Conservation (phyloP, 495 filamentous ascomycete species). For the Stereocaulon alpinum region DNA sequence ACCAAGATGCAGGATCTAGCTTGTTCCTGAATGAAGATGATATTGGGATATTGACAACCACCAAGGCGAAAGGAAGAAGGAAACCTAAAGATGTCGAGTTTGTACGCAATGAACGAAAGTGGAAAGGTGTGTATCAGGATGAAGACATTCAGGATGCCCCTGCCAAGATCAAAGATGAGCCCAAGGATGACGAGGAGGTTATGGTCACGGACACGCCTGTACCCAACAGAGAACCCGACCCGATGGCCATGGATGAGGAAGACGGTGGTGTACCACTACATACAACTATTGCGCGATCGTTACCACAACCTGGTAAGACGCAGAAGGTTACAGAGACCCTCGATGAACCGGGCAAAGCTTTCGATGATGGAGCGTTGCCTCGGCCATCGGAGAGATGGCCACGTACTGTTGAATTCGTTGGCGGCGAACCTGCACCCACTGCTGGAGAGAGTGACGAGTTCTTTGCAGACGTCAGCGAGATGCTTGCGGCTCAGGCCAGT, state of each 20-base stretch:
- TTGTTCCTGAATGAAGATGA: slow-evolving; percentile 18
- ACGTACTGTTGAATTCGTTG: background rate
- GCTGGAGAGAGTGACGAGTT: slow-evolving; percentile 3
- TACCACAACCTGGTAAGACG: background rate
- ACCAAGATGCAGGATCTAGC: slow-evolving; percentile 14
- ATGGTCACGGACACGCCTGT: slow-evolving; percentile 28
- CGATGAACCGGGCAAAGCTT: background rate
- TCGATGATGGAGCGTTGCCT: background rate
- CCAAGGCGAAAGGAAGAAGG: slow-evolving; percentile 8
- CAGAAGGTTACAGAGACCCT: background rate
- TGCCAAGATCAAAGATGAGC: slow-evolving; percentile 36
- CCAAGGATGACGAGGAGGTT: slow-evolving; percentile 31
- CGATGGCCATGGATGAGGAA: background rate
- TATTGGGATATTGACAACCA: background rate
- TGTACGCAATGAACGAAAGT: slow-evolving; percentile 21
- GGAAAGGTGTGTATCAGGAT: slow-evolving; percentile 26
- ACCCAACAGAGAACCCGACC: slow-evolving; percentile 1
- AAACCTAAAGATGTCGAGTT: slow-evolving; percentile 27
- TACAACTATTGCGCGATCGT: background rate
- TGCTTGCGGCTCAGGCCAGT: background rate
- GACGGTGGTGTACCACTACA: background rate
- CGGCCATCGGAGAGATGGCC: background rate
- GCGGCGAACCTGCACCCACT: background rate
- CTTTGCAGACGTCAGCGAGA: slow-evolving; percentile 1
- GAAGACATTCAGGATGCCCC: slow-evolving; percentile 20